Evolutionary conservation across 192 early-diverging fungal genomes (phyloP), one percentile per base, ranked within the genome.

Genomic region (Cladochytrium replicatum): DNA sequence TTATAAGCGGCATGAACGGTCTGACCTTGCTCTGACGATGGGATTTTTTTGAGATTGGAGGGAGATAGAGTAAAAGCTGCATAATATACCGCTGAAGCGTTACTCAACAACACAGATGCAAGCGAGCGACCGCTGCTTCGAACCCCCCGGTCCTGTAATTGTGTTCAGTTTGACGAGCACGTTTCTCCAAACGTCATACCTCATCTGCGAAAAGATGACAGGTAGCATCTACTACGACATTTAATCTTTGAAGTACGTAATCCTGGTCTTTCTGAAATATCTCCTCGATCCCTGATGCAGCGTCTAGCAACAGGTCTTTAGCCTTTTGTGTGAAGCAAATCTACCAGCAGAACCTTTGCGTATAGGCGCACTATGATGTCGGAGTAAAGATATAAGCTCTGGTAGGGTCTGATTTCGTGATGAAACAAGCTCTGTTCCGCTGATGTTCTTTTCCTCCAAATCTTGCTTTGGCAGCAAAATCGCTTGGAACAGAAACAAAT

Each of bases 381-480:
- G 78, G 37, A 87, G 53, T 48, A 88, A 84, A 0, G 72, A 61
- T 26, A 91, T 51, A 9, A 93, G 61, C 32, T 91, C 86, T 13
- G 70, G 69, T 17, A 89, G 67, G 2, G 87, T 82, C 31, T 84
- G 68, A 53, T 91, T 93, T 32, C 83, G 67, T 4, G 80, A 74
- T 52, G 82, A 87, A 26, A 87, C 87, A 29, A 78, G 55, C 41
- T 78, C 74, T 2, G 72, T n/a, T n/a, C n/a, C 19, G 7, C 28
- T 48, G 17, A 78, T 69, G 62, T 88, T 89, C 74, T 88, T 83
- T 22, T 82, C 75, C 11, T 55, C 67, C 46, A 91, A 85, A 32
- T 78, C 84, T 63, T 93, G 90, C 34, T 61, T 80, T 1, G 86
- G 74, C n/a, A 93, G 57, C 6, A 78, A 74, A 39, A 93, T 88